Base-by-base conservation (phyloP, 176 grass and related monocot species). In the Calamus simplicifolius region DNA sequence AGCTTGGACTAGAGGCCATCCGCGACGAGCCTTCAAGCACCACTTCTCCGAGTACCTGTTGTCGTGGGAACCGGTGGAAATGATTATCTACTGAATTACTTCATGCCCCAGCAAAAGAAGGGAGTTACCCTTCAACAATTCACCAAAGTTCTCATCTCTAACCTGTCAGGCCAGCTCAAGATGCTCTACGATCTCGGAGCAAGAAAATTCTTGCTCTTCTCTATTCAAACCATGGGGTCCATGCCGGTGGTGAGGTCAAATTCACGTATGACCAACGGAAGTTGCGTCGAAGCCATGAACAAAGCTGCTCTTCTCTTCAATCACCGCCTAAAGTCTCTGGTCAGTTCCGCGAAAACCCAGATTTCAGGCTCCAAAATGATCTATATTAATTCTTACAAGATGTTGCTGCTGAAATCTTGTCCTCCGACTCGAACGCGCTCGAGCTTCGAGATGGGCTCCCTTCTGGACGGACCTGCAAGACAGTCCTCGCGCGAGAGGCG, bases 71-170 rank as follows among this genome's bases (percentile, higher is more conserved):
- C 80, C 4, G 85, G 85, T 0, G 80, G 85, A 54, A 89, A 83
- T 14, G 85, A 89, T 50, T 89, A 80, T 56, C 49, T 83, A 35
- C 72, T 89, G 56, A 77, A 89, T 57, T 89, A 83, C 73, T 89
- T 83, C 72, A 23, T 50, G 27, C 27, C 66, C 18, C 49, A 43
- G 15, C 48, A 31, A 2, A 4, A 13, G 0, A 56, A 38, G 5
- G 29, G 23, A 52, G 43, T 71, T 0, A 6, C 1, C 0, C 6
- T 83, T 52, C 57, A 68, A 5, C 67, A 70, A 16, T 89, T 83
- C 76, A 89, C 85, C 14, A 7, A 62, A 1, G 62, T 50, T 0
- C 80, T 83, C 60, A 17, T 80, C 72, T 29, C 56, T 52, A 59
- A 59, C 55, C 53, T 89, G 38, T 77, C 85, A 0, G 18, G 4